Evolutionary conservation across 2,329 filamentous ascomycete species (phyloP), one percentile per base, ranked within the genome.

Genomic region (Cercospora sp.): DNA sequence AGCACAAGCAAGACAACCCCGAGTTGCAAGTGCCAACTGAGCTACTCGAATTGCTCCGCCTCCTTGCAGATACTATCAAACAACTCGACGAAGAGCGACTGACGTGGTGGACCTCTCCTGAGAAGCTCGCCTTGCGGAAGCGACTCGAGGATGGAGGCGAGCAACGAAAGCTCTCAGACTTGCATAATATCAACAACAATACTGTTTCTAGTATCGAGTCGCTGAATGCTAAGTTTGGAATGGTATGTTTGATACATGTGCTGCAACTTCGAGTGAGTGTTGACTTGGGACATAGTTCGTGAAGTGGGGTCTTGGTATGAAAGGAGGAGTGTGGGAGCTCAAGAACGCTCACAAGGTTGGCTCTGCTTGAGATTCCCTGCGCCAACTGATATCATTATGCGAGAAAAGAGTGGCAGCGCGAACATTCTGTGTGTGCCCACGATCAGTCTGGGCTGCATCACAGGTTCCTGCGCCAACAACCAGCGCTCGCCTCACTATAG

Each of bases 151-250:
- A 69, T 20, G 71, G 66, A 0, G 62, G 65, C n/a, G 63, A 72
- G 33, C 61, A 70, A 58, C 62, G 66, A 60, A 73, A 69, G 62
- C 30, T 73, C 8, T 65, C 70, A 12, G 66, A 70, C 9, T 31
- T 74, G 60, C 73, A 73, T 31, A 73, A 71, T 62, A 72, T 73
- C 61, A 73, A 73, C 55, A 73, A 72, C 36, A 55, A 33, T n/a
- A 69, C 69, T 6, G 45, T 16, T 12, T 45, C 31, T 1, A 67
- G 63, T 23, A 67, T 72, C 16, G 69, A 71, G 69, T 63, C 62
- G 3, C 58, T 72, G 53, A 60, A 64, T 23, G 72, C 71, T 9
- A 72, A 67, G 48, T 60, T 71, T 2, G 65, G 61, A 18, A n/a
- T 40, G 12, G 65, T 64, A n/a, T 26, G 65, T 60, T 18, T n/a